phyloP scores from a whole-genome alignment of 2,329 filamentous ascomycete genomes.

The Chrysoporthe puriensis region DNA sequence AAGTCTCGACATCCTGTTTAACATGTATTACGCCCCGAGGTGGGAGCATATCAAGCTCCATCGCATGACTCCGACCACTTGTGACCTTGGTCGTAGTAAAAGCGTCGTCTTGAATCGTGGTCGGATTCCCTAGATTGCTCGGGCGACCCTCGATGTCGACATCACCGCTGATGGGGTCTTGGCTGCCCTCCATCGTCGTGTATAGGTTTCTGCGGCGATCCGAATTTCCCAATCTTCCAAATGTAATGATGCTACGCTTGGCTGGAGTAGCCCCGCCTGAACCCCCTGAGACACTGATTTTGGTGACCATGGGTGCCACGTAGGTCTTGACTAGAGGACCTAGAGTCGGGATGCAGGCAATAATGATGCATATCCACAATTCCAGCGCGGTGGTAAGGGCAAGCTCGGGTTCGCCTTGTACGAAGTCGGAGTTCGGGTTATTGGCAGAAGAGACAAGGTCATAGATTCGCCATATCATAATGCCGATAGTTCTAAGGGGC shows the following conservation, averaged over 20 bases:
- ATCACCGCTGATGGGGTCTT: neutral
- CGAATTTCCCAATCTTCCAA: conserved; percentile 9
- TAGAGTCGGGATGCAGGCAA: conserved; percentile 14
- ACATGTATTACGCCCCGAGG: conserved; percentile 1
- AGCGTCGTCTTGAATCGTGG: neutral
- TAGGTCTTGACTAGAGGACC: conserved; percentile 6
- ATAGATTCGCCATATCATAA: conserved; percentile 11
- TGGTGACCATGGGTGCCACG: conserved; percentile 3
- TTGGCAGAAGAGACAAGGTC: neutral
- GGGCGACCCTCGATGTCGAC: conserved; percentile 3
- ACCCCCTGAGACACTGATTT: neutral
- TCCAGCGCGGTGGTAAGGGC: conserved; percentile 11
- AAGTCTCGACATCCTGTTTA: conserved; percentile 5
- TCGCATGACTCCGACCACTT: neutral
- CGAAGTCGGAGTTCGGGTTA: neutral
- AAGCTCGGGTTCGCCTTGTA: neutral
- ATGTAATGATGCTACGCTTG: conserved; percentile 3
- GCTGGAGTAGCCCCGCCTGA: neutral
- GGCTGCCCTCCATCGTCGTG: conserved; percentile 8
- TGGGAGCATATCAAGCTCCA: conserved; percentile 3
- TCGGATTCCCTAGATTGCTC: neutral
- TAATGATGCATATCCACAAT: conserved; percentile 10
- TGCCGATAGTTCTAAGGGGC: neutral
- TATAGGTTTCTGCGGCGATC: neutral
- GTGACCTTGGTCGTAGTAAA: conserved; percentile 10